Evolutionary conservation across 2,329 filamentous ascomycete genomes (phyloP).

Genomic region (Akanthomyces dipterigenus): DNA sequence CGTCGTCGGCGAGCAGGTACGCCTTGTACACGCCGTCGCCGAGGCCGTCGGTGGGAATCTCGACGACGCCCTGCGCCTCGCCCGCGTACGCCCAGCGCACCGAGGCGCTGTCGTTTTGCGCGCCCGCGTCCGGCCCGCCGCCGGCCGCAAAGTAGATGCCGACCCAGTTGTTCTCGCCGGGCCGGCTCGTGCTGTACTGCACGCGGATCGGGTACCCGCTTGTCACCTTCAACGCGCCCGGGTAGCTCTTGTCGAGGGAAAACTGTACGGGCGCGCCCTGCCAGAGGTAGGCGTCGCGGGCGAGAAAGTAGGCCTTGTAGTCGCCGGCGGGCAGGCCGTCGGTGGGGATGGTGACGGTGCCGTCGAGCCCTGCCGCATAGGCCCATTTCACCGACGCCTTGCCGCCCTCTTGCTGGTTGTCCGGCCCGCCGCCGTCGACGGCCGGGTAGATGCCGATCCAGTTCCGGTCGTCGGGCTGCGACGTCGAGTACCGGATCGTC

Average conservation of each 20-base stretch:
- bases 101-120: neutral
- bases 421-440: constrained; percentile 9
- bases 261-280: constrained; percentile 5
- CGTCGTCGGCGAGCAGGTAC: constrained; percentile 2
- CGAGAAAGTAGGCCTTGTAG: constrained; percentile 11
- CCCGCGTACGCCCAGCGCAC: constrained; percentile 8
- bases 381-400: constrained; percentile 5
- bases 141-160: constrained; percentile 9
- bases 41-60: constrained; percentile 1
- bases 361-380: neutral
- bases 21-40: constrained; percentile 11
- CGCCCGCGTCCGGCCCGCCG: constrained; percentile 7
- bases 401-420: neutral
- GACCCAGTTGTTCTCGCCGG: constrained; percentile 11
- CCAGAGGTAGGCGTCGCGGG: constrained; percentile 5
- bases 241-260: neutral
- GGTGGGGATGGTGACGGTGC: constrained; percentile 1
- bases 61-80: neutral
- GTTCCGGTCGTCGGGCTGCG: constrained; percentile 8
- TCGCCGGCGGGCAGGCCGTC: constrained; percentile 4
- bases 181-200: constrained; percentile 1
- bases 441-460: constrained; percentile 10
- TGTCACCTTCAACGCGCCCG: neutral
- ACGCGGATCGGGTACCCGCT: constrained; percentile 4
- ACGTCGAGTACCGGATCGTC: constrained; percentile 8